Base-by-base conservation (phyloP, 1,284 basidiomycete genomes). In the Boletellus deceptivus region DNA sequence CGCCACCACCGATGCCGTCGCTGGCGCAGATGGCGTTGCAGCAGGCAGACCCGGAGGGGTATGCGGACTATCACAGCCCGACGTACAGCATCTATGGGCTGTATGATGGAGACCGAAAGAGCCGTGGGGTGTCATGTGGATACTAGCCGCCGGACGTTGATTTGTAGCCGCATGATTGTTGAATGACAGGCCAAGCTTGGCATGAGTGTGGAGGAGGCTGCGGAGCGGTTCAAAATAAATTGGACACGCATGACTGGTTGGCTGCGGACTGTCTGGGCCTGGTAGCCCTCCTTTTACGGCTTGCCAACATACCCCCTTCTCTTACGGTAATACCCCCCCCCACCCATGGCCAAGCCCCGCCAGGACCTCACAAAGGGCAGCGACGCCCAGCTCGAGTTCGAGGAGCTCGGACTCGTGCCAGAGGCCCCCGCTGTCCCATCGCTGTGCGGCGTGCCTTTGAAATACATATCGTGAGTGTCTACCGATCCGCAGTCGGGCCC, bases 51-150 rank as follows among this genome's bases (percentile, higher is more conserved):
- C 75, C 79, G 11, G 77, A 82, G 43, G 82, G 75, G 6, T 86
- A 78, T 64, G 77, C 71, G 2, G 79, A 81, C 37, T 89, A 90
- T 55, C 75, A 81, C 56, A 89, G 88, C 59, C 86, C 88, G 20
- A 90, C 88, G 4, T 90, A 90, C 57, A 90, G 88, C 63, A 80
- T 90, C 50, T 90, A 85, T 60, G 84, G 84, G 40, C 59, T 89
- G 58, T 90, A 89, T 60, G 83, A 82, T 51, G 72, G 70, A 17
- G 82, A 84, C 50, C 71, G 80, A 61, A 86, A 80, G 71, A 83
- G 82, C 55, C 70, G 72, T 40, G 64, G 61, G 2, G 60, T 64
- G 42, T 71, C 64, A 9, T 68, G 55, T 20, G 68, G 64, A 6
- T 55, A 56, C 50, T 60, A 34, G 22, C 11, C 41, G 33, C n/a